A percentile compares a stretch with the other conserved stretches of the same genome.
Conservation (phyloP, 2,329 filamentous ascomycete genomes). For the Ophiostoma australiae region DNA sequence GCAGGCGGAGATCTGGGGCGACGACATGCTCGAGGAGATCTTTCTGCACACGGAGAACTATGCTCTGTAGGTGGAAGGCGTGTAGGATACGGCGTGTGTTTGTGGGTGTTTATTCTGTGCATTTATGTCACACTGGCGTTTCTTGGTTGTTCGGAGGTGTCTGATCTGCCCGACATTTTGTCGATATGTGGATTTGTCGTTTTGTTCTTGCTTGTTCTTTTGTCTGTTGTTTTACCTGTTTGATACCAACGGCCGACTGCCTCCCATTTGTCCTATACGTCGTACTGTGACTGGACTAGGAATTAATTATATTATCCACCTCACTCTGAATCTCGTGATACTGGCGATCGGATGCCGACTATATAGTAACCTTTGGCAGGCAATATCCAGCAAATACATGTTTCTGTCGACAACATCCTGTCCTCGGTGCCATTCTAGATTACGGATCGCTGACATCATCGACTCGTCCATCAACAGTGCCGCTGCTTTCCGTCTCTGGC, state of each 20-base stretch:
- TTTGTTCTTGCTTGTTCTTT: not conserved
- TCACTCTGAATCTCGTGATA: not conserved
- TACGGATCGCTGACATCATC: not conserved
- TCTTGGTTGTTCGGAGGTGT: not conserved
- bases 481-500: not conserved
- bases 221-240: not conserved
- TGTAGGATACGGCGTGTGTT: not conserved
- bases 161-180: too few relatives aligned
- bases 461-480: not conserved
- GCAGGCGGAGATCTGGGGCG: conserved; percentile 77
- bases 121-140: not conserved
- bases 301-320: not conserved
- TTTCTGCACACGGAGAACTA: conserved; percentile 96
- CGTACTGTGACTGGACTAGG: not conserved
- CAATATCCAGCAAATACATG: too few relatives aligned
- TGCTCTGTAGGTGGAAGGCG: conserved; percentile 54
- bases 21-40: conserved; percentile 76
- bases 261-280: not conserved
- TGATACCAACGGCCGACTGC: conserved; percentile 1
- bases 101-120: not conserved
- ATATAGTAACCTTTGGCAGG: not conserved
- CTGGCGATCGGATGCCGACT: not conserved
- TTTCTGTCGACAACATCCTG: not conserved
- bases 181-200: not conserved
- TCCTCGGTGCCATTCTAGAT: not conserved